Percentiles rank a stretch among this genome's conserved stretches.
Conservation (phyloP, 2,329 filamentous ascomycete species). For the Pseudogymnoascus pannorum region DNA sequence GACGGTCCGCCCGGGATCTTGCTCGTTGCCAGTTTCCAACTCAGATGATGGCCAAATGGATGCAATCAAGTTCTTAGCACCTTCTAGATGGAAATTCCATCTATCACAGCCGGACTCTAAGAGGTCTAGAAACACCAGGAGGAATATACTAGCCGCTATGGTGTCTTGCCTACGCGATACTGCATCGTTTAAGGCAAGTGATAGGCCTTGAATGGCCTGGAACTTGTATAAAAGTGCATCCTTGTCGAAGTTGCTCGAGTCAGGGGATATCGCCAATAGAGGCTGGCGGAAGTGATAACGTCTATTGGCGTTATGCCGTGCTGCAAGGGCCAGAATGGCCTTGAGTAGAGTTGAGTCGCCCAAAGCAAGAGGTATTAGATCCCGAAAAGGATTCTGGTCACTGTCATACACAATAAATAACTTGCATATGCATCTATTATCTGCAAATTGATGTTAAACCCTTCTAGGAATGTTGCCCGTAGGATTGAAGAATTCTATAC, state of each 20-base stretch:
- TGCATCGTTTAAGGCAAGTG: slow-evolving; percentile 18
- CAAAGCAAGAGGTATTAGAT: slow-evolving; percentile 27
- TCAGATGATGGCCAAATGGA: background rate
- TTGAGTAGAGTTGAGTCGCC: slow-evolving; percentile 26
- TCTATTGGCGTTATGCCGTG: slow-evolving; percentile 29
- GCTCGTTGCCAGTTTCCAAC: background rate
- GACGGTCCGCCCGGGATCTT: slow-evolving; percentile 4
- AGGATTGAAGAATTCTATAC: background rate
- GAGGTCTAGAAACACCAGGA: slow-evolving; percentile 16
- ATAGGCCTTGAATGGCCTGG: slow-evolving; percentile 28
- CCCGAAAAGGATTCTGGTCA: slow-evolving; percentile 29
- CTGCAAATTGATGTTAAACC: slow-evolving; percentile 16
- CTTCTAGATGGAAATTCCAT: slow-evolving; percentile 14
- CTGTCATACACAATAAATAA: slow-evolving; percentile 32
- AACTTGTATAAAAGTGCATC: slow-evolving; percentile 30
- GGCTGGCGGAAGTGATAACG: slow-evolving; percentile 21
- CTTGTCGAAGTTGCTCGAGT: slow-evolving; percentile 19
- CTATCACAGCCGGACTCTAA: slow-evolving; percentile 14
- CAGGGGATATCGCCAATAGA: slow-evolving; percentile 7
- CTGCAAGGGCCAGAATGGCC: slow-evolving; percentile 29
- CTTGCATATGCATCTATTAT: slow-evolving; percentile 31
- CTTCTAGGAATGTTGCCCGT: background rate
- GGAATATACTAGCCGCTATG: slow-evolving; percentile 30
- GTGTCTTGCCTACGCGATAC: slow-evolving; percentile 19
- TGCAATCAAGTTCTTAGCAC: slow-evolving; percentile 10